Evolutionary conservation across 1,284 basidiomycete genomes (phyloP), one percentile per base, ranked within the genome.

Genomic region (Exobasidium rhododendri): DNA sequence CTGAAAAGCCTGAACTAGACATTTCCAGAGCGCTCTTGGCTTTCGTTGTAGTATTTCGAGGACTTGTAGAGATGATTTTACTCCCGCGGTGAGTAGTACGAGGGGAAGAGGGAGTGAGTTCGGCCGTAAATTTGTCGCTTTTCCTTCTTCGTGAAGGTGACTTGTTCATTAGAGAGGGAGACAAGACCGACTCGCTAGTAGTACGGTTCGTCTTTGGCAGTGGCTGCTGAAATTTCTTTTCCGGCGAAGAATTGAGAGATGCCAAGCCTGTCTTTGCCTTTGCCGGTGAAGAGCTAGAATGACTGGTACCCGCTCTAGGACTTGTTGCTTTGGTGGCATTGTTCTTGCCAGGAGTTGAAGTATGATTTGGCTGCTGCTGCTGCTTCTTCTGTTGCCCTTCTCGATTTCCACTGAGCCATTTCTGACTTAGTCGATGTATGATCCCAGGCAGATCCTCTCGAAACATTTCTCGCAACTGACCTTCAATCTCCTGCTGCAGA

Each of bases 391-490:
- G 46, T 11, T 24, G 22, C 4, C 22, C 26, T 22, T 58, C 22
- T 32, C 63, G 58, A 45, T 74, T 74, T n/a, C 79, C 74, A 35
- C 69, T 86, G 2, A 85, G 82, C 94, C 94, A 98, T 73, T 90
- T 88, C 79, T 98, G 94, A 80, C 89, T 92, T 45, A 99, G 85
- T 30, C 91, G 85, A 80, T 99, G 96, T 52, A 99, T 98, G 71
- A 99, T 97, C 1, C 91, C 89, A 0, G 96, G 96, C 10, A 99
- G 81, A 80, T 98, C 96, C 77, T 97, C 93, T 64, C 94, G 85
- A 81, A 98, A 99, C 91, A 98, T 94, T 79, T 97, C 96, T 35
- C 94, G 85, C 30, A 99, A 83, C 81, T 97, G 94, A 0, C 88
- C 91, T 80, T 99, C 96, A 61, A 99, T 98, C 82, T 98, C 94